Conservation (phyloP, 2,329 filamentous ascomycete species). For the Alternaria sp. region DNA sequence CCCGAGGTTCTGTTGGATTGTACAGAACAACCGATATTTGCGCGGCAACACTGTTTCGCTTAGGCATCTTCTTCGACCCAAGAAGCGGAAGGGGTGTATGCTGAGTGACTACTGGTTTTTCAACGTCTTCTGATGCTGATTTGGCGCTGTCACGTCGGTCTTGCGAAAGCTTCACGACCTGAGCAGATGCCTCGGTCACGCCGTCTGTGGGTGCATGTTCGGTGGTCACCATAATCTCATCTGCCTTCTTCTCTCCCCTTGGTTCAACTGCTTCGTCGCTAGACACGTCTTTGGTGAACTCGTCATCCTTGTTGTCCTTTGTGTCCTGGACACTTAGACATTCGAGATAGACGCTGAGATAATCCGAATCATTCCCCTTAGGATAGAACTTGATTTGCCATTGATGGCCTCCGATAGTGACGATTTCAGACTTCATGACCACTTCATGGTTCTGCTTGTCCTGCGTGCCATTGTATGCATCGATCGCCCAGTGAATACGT, state of each 20-base stretch:
- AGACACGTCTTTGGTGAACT: slow-evolving; percentile 2
- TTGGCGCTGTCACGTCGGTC: slow-evolving; percentile 9
- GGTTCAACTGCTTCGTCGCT: neutral
- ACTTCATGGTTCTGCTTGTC: slow-evolving; percentile 67
- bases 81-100: slow-evolving; percentile 51
- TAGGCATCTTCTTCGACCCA: slow-evolving; percentile 43
- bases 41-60: slow-evolving; percentile 61
- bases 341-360: slow-evolving; percentile 69
- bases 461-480: slow-evolving; percentile 67
- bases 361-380: slow-evolving; percentile 66
- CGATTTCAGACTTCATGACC: slow-evolving; percentile 66
- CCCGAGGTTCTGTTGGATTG: slow-evolving; percentile 69
- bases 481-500: slow-evolving; percentile 67
- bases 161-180: neutral
- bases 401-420: slow-evolving; percentile 67
- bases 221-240: neutral
- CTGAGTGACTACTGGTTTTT: slow-evolving; percentile 30
- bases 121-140: slow-evolving; percentile 1
- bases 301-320: slow-evolving; percentile 19
- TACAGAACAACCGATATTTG: slow-evolving; percentile 70
- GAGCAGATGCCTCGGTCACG: neutral
- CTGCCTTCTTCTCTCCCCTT: neutral
- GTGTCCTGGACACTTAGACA: slow-evolving; percentile 60
- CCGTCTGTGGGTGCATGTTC: neutral
- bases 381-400: slow-evolving; percentile 74